Evolutionary conservation across 768 basidiomycete genomes (phyloP).

Genomic region (Pleurotus giganteus): DNA sequence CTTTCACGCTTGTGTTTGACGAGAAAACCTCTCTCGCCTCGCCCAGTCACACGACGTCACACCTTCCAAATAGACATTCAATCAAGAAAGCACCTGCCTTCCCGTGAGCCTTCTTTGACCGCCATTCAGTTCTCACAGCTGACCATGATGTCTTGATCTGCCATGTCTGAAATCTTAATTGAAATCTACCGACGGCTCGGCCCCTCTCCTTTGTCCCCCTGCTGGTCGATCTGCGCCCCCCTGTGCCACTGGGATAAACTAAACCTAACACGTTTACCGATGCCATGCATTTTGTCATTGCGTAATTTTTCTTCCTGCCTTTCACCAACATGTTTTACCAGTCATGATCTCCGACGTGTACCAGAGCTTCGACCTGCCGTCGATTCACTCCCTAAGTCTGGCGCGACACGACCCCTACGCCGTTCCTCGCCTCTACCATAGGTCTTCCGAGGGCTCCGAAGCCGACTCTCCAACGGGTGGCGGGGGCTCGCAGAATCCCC

Average conservation of each 20-base stretch:
- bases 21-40: not conserved
- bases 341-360: constrained; percentile 8
- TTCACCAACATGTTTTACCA: constrained; percentile 5
- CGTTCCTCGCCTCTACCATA: constrained; percentile 2
- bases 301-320: constrained; percentile 9
- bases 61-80: constrained; percentile 1
- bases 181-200: not conserved
- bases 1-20: not conserved
- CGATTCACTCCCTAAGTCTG: constrained; percentile 4
- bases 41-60: constrained; percentile 3
- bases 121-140: constrained; percentile 4
- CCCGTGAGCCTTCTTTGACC: constrained; percentile 8
- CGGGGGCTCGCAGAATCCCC: not conserved
- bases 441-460: constrained; percentile 9
- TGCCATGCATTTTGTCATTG: constrained; percentile 10
- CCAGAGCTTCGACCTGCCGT: constrained; percentile 7
- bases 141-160: not conserved
- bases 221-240: not conserved
- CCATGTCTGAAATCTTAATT: not conserved
- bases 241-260: constrained; percentile 10
- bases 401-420: not conserved
- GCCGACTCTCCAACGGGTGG: constrained; percentile 6
- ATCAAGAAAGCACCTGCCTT: not conserved
- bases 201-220: not conserved
- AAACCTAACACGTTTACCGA: constrained; percentile 10